phyloP scores from a whole-genome alignment of 2,329 filamentous ascomycete species.

The Colletotrichum sp. region DNA sequence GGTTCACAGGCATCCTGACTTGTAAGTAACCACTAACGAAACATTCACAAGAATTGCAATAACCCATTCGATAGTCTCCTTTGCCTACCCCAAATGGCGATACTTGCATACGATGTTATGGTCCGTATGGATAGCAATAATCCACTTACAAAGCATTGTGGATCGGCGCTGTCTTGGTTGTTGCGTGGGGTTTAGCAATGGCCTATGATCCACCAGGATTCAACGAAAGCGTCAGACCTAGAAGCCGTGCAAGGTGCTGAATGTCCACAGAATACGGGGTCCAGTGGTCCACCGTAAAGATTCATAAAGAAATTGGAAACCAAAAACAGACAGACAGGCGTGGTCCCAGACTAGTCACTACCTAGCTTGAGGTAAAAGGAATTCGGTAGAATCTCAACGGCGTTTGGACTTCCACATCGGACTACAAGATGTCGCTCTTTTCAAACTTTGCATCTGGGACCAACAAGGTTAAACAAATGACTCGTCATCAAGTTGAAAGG shows the following conservation, averaged over 20 bases:
- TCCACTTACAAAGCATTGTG: fast-evolving
- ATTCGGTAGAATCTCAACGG: fast-evolving
- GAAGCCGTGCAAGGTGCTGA: not conserved
- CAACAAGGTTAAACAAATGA: not conserved
- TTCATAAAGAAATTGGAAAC: not conserved
- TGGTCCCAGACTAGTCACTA: not conserved
- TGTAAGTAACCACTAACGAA: not conserved
- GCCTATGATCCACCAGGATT: not conserved
- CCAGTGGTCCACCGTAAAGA: fast-evolving
- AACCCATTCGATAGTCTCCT: not conserved
- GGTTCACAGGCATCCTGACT: not conserved
- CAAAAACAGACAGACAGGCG: not conserved
- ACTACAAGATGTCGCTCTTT: not conserved
- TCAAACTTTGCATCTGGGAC: not conserved
- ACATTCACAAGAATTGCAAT: not conserved
- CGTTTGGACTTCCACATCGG: not conserved
- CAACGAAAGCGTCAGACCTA: not conserved
- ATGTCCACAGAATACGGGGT: not conserved
- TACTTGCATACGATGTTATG: not conserved
- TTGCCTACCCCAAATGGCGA: not conserved
- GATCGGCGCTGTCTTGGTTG: not conserved
- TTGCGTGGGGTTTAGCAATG: not conserved
- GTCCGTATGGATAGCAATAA: not conserved
- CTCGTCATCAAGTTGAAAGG: too few species aligned
- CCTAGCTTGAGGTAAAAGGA: not conserved